phyloP scores from a whole-genome alignment of 805 yeast species.

The Tetrapisispora namnaoensis region DNA sequence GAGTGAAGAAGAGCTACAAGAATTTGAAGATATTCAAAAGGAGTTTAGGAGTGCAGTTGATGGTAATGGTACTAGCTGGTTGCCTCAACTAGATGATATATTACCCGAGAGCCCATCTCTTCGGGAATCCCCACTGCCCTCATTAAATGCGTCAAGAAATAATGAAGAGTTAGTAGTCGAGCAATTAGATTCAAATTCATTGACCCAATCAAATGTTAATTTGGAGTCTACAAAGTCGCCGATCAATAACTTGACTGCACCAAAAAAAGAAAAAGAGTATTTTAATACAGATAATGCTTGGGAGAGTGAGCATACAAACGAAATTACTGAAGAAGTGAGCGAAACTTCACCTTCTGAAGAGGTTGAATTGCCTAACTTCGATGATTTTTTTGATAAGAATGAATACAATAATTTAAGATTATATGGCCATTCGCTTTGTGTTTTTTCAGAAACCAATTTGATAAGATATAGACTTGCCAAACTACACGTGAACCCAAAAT shows the following conservation, averaged over 20 bases:
- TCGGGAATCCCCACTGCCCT: not conserved
- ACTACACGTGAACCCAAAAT: slow-evolving; percentile 20
- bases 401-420: slow-evolving; percentile 14
- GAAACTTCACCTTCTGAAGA: not conserved
- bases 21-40: slow-evolving; percentile 25
- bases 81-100: slow-evolving; percentile 17
- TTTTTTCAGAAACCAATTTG: slow-evolving; percentile 32
- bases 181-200: not conserved
- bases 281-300: not conserved
- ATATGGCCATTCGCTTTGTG: slow-evolving; percentile 37
- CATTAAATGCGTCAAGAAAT: too few species aligned
- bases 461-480: slow-evolving; percentile 30
- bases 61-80: slow-evolving; percentile 23
- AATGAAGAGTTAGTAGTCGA: not conserved
- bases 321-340: not conserved
- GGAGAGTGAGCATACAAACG: not conserved
- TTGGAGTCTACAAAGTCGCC: not conserved
- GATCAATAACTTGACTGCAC: not conserved
- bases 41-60: slow-evolving; percentile 20
- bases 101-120: slow-evolving; percentile 12
- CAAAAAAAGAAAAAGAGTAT: not conserved
- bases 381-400: slow-evolving; percentile 8
- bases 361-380: slow-evolving; percentile 17
- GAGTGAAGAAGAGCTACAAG: slow-evolving; percentile 27
- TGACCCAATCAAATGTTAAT: not conserved